Conservation (phyloP, 192 early-diverging fungal species). For the Gaertneriomyces sp. region DNA sequence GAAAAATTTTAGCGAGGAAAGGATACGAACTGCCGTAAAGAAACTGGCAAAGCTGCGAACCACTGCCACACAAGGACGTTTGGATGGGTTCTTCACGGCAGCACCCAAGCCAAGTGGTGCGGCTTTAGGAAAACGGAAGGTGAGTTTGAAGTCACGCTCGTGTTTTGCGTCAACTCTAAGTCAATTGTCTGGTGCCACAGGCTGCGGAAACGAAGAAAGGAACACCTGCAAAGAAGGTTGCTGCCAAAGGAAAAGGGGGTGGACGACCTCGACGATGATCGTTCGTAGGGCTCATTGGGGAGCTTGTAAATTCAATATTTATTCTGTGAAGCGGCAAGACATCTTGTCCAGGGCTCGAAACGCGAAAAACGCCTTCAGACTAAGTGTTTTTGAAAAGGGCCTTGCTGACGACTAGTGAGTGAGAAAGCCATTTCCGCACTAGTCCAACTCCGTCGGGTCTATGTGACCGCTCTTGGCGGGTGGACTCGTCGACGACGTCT, state of each 20-base stretch:
- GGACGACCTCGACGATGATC: not conserved
- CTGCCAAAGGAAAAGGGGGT: constrained; percentile 1
- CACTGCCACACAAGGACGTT: constrained; percentile 80
- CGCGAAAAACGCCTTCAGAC: too few species aligned
- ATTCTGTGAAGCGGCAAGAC: too few species aligned
- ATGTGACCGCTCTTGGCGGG: too few species aligned
- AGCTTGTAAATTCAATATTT: too few species aligned
- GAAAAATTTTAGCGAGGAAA: constrained; percentile 93
- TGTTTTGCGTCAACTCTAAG: not conserved
- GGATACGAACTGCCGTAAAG: constrained; percentile 73
- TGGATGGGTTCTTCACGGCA: constrained; percentile 87
- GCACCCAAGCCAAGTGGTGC: constrained; percentile 40
- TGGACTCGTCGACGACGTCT: too few species aligned
- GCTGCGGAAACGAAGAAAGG: constrained; percentile 4
- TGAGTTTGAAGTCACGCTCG: not conserved
- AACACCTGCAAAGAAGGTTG: not conserved
- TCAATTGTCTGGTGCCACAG: not conserved
- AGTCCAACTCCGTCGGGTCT: too few species aligned
- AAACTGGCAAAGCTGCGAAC: constrained; percentile 76
- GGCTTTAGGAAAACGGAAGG: constrained; percentile 36
- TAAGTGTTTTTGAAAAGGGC: too few species aligned
- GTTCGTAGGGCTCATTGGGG: too few species aligned
- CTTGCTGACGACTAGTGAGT: too few species aligned
- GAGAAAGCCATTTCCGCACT: too few species aligned
- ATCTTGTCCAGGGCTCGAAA: too few species aligned